Evolutionary conservation across 2,329 filamentous ascomycete species (phyloP).

Genomic region (Phialocephala subalpina): DNA sequence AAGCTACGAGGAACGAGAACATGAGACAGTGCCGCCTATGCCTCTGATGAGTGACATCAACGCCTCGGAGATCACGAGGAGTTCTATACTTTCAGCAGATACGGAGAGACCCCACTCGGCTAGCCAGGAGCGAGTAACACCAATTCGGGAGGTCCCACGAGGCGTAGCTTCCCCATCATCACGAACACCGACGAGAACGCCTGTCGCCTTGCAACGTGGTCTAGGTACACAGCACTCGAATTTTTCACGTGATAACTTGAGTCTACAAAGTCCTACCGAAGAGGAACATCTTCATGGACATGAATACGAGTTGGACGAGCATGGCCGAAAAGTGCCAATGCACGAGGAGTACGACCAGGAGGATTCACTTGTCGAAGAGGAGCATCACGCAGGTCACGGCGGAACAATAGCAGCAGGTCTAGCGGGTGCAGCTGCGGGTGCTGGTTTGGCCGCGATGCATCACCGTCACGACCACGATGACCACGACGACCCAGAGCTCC

Average conservation of each 20-base stretch:
- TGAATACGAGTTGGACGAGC: constrained; percentile 45
- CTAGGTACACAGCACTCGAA: constrained; percentile 71
- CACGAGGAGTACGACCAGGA: constrained; percentile 36
- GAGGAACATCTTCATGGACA: constrained; percentile 51
- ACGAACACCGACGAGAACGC: constrained; percentile 68
- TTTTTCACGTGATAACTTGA: constrained; percentile 55
- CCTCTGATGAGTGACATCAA: constrained; percentile 88
- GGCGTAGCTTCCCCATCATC: constrained; percentile 67
- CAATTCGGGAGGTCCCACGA: constrained; percentile 69
- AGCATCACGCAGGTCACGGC: constrained; percentile 43
- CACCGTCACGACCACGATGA: constrained; percentile 37
- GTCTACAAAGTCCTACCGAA: constrained; percentile 51
- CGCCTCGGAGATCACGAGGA: constrained; percentile 85
- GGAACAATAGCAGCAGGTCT: constrained; percentile 38
- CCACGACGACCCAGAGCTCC: constrained; percentile 39
- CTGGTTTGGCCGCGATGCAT: constrained; percentile 49
- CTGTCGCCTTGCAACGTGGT: constrained; percentile 60
- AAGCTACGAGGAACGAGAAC: constrained; percentile 58
- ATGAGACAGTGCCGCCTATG: constrained; percentile 77
- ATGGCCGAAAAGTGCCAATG: constrained; percentile 44
- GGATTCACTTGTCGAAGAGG: constrained; percentile 37
- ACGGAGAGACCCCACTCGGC: constrained; percentile 77
- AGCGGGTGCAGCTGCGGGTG: constrained; percentile 43
- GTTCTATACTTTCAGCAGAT: constrained; percentile 84
- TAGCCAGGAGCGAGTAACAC: constrained; percentile 62